phyloP scores from a whole-genome alignment of 2,329 filamentous ascomycete species.

The Hypoxylon sp. region DNA sequence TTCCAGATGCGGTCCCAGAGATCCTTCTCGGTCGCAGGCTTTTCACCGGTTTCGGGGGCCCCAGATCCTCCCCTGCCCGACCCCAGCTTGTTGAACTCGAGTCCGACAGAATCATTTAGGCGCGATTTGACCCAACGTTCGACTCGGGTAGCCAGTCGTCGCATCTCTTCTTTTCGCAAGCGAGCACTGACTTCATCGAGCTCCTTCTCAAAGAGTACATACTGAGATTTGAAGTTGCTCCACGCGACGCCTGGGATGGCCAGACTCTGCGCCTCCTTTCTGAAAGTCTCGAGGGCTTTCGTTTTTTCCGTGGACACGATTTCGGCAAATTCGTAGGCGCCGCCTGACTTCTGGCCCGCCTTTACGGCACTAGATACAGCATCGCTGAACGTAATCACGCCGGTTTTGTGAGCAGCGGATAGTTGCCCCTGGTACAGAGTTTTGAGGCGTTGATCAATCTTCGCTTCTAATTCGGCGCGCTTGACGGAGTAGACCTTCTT shows the following conservation, averaged over 20 bases:
- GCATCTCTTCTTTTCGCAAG: constrained; percentile 95
- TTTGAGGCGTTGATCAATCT: constrained; percentile 90
- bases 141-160: constrained; percentile 87
- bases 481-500: constrained; percentile 94
- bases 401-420: constrained; percentile 87
- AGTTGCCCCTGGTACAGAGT: constrained; percentile 90
- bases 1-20: constrained; percentile 97
- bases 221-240: constrained; percentile 88
- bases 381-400: constrained; percentile 86
- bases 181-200: constrained; percentile 88
- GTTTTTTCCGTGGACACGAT: constrained; percentile 89
- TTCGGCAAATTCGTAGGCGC: constrained; percentile 92
- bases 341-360: constrained; percentile 90
- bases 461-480: constrained; percentile 83
- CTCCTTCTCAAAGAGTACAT: constrained; percentile 86
- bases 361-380: constrained; percentile 91
- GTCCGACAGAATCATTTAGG: constrained; percentile 85
- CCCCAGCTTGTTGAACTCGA: constrained; percentile 96
- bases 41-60: constrained; percentile 82
- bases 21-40: constrained; percentile 79
- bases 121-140: constrained; percentile 94
- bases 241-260: constrained; percentile 84
- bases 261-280: constrained; percentile 78
- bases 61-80: constrained; percentile 86
- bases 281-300: constrained; percentile 79